phyloP scores from a whole-genome alignment of 495 filamentous ascomycete genomes.

The Hypoxylon lenormandii region DNA sequence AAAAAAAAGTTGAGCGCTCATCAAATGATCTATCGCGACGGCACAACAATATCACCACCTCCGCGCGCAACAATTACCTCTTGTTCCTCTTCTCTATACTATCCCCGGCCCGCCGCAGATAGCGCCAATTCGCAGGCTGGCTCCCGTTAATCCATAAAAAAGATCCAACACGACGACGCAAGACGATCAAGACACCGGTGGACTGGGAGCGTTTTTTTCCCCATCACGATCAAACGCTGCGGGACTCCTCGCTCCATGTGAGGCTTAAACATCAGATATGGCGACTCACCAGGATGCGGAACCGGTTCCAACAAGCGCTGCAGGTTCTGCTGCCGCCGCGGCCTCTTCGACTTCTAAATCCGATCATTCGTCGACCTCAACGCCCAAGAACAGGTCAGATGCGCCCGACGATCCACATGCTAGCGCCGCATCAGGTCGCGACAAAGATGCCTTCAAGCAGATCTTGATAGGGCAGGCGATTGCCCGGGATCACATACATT shows the following conservation, averaged over 20 bases:
- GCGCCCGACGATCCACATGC: constrained; percentile 48
- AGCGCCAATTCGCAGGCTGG: constrained; percentile 34
- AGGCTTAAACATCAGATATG: constrained; percentile 37
- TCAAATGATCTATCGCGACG: constrained; percentile 34
- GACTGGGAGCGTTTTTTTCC: constrained; percentile 13
- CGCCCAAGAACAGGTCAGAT: constrained; percentile 47
- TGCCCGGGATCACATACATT: constrained; percentile 78
- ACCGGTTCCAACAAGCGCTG: constrained; percentile 35
- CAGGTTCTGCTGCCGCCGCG: constrained; percentile 36
- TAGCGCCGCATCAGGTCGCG: constrained; percentile 51
- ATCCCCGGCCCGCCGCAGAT: constrained; percentile 1
- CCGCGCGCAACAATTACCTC: constrained; percentile 26
- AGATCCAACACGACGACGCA: constrained; percentile 1
- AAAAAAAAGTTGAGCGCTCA: constrained; percentile 39
- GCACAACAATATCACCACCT: constrained; percentile 25
- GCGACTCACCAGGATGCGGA: constrained; percentile 49
- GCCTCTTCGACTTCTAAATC: constrained; percentile 45
- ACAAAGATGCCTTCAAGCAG: constrained; percentile 64
- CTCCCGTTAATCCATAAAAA: constrained; percentile 15
- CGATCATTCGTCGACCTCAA: constrained; percentile 49
- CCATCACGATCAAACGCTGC: constrained; percentile 12
- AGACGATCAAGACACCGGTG: background rate
- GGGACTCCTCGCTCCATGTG: constrained; percentile 33
- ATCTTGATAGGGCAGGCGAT: constrained; percentile 80
- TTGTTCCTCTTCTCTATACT: constrained; percentile 1